A percentile compares a stretch with the other conserved stretches of the same genome.
These are phyloP conservation scores for Trichosporon sp. DNA, from an alignment of 1,284 basidiomycete genomes.

Conservation along the genomic window DNA sequence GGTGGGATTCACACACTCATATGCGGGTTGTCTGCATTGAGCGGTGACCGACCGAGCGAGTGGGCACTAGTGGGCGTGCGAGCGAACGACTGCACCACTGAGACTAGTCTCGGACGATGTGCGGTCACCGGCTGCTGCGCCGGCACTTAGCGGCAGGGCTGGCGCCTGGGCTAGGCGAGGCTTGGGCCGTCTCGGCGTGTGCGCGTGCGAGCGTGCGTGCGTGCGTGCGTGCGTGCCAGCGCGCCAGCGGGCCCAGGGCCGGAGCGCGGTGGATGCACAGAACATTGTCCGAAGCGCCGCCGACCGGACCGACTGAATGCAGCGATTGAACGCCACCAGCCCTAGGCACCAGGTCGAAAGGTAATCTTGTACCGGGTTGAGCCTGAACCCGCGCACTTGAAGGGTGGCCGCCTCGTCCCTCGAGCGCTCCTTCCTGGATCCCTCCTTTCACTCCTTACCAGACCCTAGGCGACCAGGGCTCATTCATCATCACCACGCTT, in stretches of 20 bases:
- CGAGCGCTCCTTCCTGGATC: neutral
- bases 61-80: neutral
- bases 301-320: constrained; percentile 3
- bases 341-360: constrained; percentile 4
- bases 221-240: neutral
- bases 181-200: neutral
- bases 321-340: neutral
- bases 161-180: neutral
- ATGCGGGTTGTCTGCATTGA: neutral
- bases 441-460: neutral
- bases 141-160: neutral
- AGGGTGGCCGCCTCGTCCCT: neutral
- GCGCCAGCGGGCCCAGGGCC: neutral
- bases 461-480: neutral
- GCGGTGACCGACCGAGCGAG: neutral
- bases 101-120: neutral
- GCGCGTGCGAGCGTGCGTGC: neutral
- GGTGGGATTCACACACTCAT: neutral
- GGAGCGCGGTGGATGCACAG: neutral
- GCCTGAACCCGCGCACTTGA: neutral
- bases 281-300: constrained; percentile 1
- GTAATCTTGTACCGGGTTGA: neutral
- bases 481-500: neutral
- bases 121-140: neutral
- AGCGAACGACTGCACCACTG: neutral